phyloP scores from a whole-genome alignment of 352 stramenopile genomes.

The Pythium aphanidermatum region DNA sequence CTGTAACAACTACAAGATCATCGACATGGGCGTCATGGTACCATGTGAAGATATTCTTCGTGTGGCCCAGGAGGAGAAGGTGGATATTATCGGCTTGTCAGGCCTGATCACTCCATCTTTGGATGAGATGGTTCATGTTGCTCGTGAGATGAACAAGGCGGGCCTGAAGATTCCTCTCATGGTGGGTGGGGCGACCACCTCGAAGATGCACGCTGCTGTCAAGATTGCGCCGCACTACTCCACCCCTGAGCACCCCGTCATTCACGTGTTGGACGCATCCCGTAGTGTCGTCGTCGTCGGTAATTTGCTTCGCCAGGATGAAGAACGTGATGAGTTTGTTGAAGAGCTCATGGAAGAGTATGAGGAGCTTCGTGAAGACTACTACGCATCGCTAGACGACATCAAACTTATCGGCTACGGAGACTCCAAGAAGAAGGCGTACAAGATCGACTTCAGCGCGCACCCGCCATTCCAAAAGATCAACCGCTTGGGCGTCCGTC shows the following conservation, averaged over 20 bases:
- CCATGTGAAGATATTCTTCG: constrained; percentile 84
- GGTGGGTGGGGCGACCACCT: constrained; percentile 96
- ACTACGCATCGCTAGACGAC: constrained; percentile 72
- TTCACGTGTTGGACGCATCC: constrained; percentile 97
- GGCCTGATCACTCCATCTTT: constrained; percentile 97
- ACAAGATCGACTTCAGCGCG: constrained; percentile 90
- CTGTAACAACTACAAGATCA: constrained; percentile 98
- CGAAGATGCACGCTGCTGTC: constrained; percentile 97
- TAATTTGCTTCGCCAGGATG: constrained; percentile 84
- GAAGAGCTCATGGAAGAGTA: constrained; percentile 93
- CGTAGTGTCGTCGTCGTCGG: constrained; percentile 93
- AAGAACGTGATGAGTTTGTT: constrained; percentile 92
- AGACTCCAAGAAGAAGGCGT: constrained; percentile 54
- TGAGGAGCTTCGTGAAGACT: constrained; percentile 87
- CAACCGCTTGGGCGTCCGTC: constrained; percentile 79
- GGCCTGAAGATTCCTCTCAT: constrained; percentile 93
- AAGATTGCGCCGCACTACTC: constrained; percentile 97
- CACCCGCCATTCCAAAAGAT: constrained; percentile 77
- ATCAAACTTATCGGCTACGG: constrained; percentile 59
- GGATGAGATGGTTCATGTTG: constrained; percentile 98
- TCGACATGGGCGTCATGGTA: constrained; percentile 97
- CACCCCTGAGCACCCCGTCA: constrained; percentile 92
- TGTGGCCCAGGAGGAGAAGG: constrained; percentile 70
- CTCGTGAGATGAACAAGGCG: constrained; percentile 93
- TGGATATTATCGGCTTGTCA: constrained; percentile 96